Evolutionary conservation across 2,329 filamentous ascomycete species (phyloP).

Genomic region (Colletotrichum sojae): DNA sequence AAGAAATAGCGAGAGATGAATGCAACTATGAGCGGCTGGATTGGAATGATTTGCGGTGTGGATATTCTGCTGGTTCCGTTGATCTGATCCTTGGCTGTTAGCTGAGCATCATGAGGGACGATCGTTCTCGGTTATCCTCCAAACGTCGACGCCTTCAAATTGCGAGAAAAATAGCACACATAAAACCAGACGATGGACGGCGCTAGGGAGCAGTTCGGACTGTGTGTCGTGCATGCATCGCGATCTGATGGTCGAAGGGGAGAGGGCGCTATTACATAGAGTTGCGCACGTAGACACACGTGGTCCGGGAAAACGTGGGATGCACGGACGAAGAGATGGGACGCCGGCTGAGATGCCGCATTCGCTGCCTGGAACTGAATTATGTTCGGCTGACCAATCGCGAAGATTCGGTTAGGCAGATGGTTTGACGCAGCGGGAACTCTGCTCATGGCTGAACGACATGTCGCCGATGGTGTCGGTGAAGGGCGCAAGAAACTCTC

Average conservation of each 20-base stretch:
- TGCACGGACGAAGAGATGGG: constrained; percentile 9
- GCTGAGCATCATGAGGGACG: constrained; percentile 18
- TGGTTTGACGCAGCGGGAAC: neutral
- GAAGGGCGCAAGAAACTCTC: too few species aligned
- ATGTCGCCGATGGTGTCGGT: neutral
- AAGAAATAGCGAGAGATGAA: neutral
- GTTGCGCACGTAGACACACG: neutral
- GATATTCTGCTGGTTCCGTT: neutral
- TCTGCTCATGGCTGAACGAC: neutral
- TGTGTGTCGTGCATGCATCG: constrained; percentile 11
- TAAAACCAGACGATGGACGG: constrained; percentile 3
- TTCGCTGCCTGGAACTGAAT: neutral
- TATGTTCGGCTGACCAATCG: constrained; percentile 12
- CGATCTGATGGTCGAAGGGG: neutral
- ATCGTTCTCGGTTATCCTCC: constrained; percentile 5
- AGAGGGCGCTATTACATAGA: neutral
- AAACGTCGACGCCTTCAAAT: neutral
- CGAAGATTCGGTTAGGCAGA: neutral
- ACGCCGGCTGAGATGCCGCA: neutral
- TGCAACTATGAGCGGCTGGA: neutral
- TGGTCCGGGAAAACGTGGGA: constrained; percentile 1
- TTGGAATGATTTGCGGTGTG: constrained; percentile 4
- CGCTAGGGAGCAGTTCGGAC: constrained; percentile 2
- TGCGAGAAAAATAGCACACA: neutral
- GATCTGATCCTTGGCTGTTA: constrained; percentile 18